Evolutionary conservation across 129 eudicot genomes (phyloP), one percentile per base, ranked within the genome.

Genomic region (Mikania micrantha): DNA sequence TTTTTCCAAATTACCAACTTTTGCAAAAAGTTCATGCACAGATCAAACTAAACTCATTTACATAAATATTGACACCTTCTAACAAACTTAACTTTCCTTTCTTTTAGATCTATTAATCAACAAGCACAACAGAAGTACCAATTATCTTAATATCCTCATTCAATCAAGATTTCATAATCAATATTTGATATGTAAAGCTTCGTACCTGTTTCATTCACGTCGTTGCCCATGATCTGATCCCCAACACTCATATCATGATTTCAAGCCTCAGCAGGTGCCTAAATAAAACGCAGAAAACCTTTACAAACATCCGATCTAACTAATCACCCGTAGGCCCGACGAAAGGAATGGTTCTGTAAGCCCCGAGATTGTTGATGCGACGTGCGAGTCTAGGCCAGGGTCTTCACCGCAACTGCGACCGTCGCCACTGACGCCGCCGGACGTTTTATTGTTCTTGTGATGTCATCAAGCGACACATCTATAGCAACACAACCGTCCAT

Each of bases 1-100:
- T 91, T 83, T 50, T 92, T 92, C n/a, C 80, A 92, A 47, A 77
- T 92, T 96, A 58, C 98, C 98, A 28, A 88, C 89, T 79, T 92
- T 96, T 20, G 96, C 74, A 64, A 92, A 92, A 22, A 92, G 96
- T 74, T 92, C 98, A 96, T 88, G 83, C 72, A 75, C 38, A 66
- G 27, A 67, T 24, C 32, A 6, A 48, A 68, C n/a, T 68, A 39
- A 50, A 7, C 48, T 39, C 59, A 40, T 65, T 60, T 59, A 40
- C 53, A 58, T 48, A n/a, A 67, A n/a, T 31, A 66, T 5, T 39
- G 9, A 0, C 50, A 44, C 19, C 50, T 36, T 7, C 35, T 3
- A 31, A 8, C 12, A 36, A 36, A 36, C 41, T 4, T 34, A 34
- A 57, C 25, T 24, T 70, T 40, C 29, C 49, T 5, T 39, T 70